Evolutionary conservation across 2,329 filamentous ascomycete species (phyloP), one percentile per base, ranked within the genome.

Genomic region (Fusarium avenaceum): DNA sequence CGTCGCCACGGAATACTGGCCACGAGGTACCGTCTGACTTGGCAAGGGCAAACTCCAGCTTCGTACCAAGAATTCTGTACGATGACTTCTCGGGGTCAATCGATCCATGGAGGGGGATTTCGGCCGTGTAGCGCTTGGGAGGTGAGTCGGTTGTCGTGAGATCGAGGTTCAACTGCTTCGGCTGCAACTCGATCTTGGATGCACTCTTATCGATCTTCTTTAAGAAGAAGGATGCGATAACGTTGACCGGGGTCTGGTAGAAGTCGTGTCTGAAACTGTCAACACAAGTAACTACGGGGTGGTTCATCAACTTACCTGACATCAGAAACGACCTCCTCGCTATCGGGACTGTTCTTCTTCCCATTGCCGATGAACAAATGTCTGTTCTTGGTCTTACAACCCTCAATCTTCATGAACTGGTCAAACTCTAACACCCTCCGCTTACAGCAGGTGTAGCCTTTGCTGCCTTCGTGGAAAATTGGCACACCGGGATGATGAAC

Each of bases 371-470:
- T 86, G 75, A 97, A 99, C 70, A 97, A 80, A 83, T 99, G 96
- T 63, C 87, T 85, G 43, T 85, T 83, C 80, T 94, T 96, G 43
- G 91, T 94, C 78, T 89, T 89, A 81, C 96, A 99, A 2, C 96
- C 96, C 73, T 92, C 89, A 62, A 99, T 95, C 80, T 92, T 96
- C 90, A 99, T 90, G 81, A 99, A 99, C 80, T 98, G 91, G 78
- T 99, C 94, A 79, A 99, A 99, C 77, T 99, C 96, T 61, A 99
- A 82, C 59, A 99, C 96, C 38, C 94, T 87, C 74, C 93, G 86
- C 87, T 98, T 98, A 83, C 96, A 99, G 84, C 96, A 99, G 62
- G 90, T 94, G 86, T 96, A 99, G 2, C 96, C 96, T 83, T 99
- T 99, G 82, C 93, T 97, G 35, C 96, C 96, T 83, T 99, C 96